Conservation (phyloP, 2,329 filamentous ascomycete species). For the Penicillium sp. region DNA sequence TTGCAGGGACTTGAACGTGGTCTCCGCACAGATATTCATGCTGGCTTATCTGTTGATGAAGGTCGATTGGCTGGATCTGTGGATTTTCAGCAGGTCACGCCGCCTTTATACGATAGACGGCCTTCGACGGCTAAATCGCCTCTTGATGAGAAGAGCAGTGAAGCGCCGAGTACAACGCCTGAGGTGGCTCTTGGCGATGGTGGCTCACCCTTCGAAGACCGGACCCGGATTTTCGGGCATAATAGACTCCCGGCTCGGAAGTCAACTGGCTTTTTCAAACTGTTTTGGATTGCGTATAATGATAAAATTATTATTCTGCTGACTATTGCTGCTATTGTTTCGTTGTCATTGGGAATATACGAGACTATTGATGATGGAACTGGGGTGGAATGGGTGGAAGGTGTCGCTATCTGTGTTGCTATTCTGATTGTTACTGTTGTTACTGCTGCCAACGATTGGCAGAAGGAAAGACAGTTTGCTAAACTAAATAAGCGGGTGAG, state of each 20-base stretch:
- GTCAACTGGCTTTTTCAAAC: slow-evolving; percentile 57
- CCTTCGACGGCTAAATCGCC: slow-evolving; percentile 12
- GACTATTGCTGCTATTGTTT: slow-evolving; percentile 67
- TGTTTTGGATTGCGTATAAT: slow-evolving; percentile 71
- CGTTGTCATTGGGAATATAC: slow-evolving; percentile 68
- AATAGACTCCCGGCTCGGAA: slow-evolving; percentile 66
- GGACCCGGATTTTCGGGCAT: slow-evolving; percentile 60
- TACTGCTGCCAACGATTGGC: slow-evolving; percentile 66
- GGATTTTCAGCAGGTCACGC: slow-evolving; percentile 69
- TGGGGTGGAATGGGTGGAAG: slow-evolving; percentile 65
- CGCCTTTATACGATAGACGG: slow-evolving; percentile 17
- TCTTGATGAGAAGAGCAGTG: not conserved
- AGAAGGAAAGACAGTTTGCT: slow-evolving; percentile 66
- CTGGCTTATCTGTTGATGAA: slow-evolving; percentile 78
- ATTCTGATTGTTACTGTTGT: slow-evolving; percentile 65
- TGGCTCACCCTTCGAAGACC: slow-evolving; percentile 50
- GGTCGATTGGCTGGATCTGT: slow-evolving; percentile 63
- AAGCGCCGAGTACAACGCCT: not conserved
- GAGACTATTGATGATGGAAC: slow-evolving; percentile 57
- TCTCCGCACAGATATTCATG: slow-evolving; percentile 67
- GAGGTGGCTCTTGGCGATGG: slow-evolving; percentile 14
- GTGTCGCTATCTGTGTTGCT: slow-evolving; percentile 65
- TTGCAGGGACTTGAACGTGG: slow-evolving; percentile 76
- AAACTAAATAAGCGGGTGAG: slow-evolving; percentile 56
- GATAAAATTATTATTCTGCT: slow-evolving; percentile 72